Evolutionary conservation across 768 basidiomycete species (phyloP), one percentile per base, ranked within the genome.

Genomic region (Boletus tomentosulus): DNA sequence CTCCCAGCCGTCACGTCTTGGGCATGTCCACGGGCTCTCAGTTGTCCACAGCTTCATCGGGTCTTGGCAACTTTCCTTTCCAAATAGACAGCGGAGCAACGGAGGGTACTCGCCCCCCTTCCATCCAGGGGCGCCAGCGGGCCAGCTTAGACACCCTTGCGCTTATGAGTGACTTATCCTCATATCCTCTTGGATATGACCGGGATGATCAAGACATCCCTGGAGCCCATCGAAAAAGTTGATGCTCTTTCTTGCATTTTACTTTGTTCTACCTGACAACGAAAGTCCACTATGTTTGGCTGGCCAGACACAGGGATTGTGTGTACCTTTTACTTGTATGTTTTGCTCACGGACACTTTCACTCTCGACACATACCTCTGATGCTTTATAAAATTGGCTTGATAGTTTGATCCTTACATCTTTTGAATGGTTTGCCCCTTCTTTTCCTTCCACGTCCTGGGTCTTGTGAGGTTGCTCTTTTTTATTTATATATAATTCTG

Each of bases 91-190:
- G 83, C 31, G 83, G 84, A 51, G 70, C 63, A 34, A 57, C 65
- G 16, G 80, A 80, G 35, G 59, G 63, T 24, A 44, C 42, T 19
- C 62, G 63, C 2, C 50, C 66, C 22, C 72, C 76, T 30, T 65
- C 77, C 37, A 65, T 72, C 55, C 71, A 72, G 44, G 63, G 57
- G 22, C 81, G 82, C 37, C 82, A 84, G 67, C 82, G 91, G 49
- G 91, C 91, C 28, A 92, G 90, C 66, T 73, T 93, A 59, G 91
- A 93, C 62, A 92, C 91, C 0, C 76, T 93, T 33, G 89, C 87
- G 3, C 77, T 93, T 54, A 92, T 90, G 56, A 85, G 78, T 61
- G 91, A 91, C 68, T 70, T 93, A 51, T 83, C 88, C 41, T 87
- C 87, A n/a, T 92, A 89, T 63, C 89, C 90, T 15, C 78, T 92